These are phyloP conservation scores for Ganoderma meredithae DNA, from an alignment of 1,284 basidiomycete genomes.

Conservation along the genomic window DNA sequence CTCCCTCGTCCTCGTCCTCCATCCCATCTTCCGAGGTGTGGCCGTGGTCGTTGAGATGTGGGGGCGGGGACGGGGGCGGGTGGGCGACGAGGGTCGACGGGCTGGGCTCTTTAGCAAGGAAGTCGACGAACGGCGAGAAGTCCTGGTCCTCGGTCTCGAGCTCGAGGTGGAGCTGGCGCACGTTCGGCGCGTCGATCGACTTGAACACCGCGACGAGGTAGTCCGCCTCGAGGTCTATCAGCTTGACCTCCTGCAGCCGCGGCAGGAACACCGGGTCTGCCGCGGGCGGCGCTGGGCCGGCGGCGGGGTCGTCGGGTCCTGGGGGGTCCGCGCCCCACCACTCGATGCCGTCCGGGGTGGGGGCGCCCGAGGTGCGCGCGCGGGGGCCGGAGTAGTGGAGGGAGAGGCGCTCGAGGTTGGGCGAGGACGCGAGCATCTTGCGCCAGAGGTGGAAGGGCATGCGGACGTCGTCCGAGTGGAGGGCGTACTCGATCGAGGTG, in stretches of 20 bases:
- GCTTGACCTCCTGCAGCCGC: constrained; percentile 51
- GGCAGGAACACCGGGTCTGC: constrained; percentile 46
- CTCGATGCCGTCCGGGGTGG: constrained; percentile 30
- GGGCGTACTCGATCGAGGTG: constrained; percentile 59
- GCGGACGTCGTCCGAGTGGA: constrained; percentile 65
- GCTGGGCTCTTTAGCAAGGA: constrained; percentile 36
- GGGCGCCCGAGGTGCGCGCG: constrained; percentile 44
- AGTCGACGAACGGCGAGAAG: constrained; percentile 54
- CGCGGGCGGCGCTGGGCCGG: constrained; percentile 33
- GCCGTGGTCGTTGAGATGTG: constrained; percentile 16
- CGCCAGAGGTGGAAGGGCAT: constrained; percentile 61
- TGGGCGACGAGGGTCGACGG: constrained; percentile 28
- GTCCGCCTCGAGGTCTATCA: constrained; percentile 63
- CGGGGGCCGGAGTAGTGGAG: constrained; percentile 66
- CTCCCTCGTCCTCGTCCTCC: not conserved
- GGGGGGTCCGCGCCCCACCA: constrained; percentile 31
- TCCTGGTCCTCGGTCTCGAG: constrained; percentile 55
- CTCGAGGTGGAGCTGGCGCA: constrained; percentile 54
- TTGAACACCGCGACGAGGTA: constrained; percentile 53
- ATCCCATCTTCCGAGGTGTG: too few relatives aligned
- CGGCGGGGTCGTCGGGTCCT: constrained; percentile 10
- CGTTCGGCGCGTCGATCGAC: constrained; percentile 51
- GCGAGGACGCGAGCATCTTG: constrained; percentile 55
- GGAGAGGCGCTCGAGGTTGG: constrained; percentile 53
- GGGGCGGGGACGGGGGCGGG: constrained; percentile 8